These are phyloP conservation scores for Ceratobasidium sp. DNA, from an alignment of 1,284 basidiomycete genomes.

Conservation along the genomic window DNA sequence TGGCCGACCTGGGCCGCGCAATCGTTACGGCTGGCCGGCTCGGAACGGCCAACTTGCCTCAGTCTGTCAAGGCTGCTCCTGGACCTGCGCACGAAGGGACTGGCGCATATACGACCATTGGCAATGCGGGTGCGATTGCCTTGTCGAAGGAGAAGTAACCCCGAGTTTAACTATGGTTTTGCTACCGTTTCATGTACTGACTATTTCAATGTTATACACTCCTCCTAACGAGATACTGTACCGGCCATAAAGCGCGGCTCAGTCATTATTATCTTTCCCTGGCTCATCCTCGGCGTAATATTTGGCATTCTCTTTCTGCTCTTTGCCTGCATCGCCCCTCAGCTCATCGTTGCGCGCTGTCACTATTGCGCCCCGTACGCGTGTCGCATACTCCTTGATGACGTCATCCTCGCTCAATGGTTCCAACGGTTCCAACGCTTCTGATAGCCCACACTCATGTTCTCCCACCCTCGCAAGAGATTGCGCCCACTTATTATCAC, in stretches of 20 bases:
- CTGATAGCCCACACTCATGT: conserved; percentile 12
- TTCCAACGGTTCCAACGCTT: conserved; percentile 11
- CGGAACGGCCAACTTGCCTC: conserved; percentile 59
- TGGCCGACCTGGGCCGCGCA: conserved; percentile 60
- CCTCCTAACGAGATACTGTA: not conserved
- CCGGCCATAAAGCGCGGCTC: no score
- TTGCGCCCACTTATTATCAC: not conserved
- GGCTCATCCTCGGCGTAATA: no score
- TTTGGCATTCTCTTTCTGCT: conserved; percentile 6
- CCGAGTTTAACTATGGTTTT: not conserved
- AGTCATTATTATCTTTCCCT: no score
- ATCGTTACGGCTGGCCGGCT: conserved; percentile 59
- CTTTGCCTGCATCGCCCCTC: not conserved
- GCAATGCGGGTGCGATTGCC: conserved; percentile 59
- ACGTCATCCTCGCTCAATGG: conserved; percentile 7
- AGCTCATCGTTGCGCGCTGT: conserved; percentile 1
- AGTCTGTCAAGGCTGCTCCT: conserved; percentile 54
- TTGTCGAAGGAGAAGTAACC: conserved; percentile 55
- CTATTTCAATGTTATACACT: not conserved
- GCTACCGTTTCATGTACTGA: conserved; percentile 1
- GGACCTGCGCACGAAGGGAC: conserved; percentile 54
- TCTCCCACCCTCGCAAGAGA: not conserved
- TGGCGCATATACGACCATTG: conserved; percentile 60
- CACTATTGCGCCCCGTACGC: not conserved
- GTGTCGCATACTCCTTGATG: not conserved